Evolutionary conservation across 1,284 basidiomycete genomes (phyloP).

Genomic region (Phylloboletellus chloephorus): DNA sequence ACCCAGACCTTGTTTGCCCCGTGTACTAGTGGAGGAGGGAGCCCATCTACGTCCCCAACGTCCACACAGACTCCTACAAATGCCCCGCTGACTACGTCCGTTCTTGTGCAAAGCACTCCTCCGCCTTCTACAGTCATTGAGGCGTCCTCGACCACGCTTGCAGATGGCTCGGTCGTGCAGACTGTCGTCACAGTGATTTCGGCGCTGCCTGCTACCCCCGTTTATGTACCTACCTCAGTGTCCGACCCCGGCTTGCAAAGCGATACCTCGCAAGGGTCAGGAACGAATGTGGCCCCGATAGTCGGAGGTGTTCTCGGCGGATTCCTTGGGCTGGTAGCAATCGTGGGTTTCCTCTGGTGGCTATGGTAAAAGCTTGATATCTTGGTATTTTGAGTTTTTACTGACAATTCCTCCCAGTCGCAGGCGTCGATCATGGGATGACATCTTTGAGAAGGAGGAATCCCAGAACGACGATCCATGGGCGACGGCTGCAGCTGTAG

Average conservation of each 20-base stretch:
- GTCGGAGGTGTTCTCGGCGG: slow-evolving; percentile 51
- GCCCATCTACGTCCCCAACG: slow-evolving; percentile 9
- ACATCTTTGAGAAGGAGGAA: slow-evolving; percentile 43
- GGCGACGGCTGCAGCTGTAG: slow-evolving; percentile 6
- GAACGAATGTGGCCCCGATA: slow-evolving; percentile 41
- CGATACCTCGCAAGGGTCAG: slow-evolving; percentile 13
- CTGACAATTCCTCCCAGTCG: slow-evolving; percentile 33
- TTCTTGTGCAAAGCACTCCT: slow-evolving; percentile 24
- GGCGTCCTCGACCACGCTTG: slow-evolving; percentile 28
- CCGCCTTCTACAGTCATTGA: slow-evolving; percentile 23
- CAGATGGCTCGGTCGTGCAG: slow-evolving; percentile 33
- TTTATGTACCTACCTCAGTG: slow-evolving; percentile 27
- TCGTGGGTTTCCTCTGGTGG: slow-evolving; percentile 45
- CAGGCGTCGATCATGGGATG: slow-evolving; percentile 43
- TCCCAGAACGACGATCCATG: slow-evolving; percentile 14
- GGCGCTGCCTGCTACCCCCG: slow-evolving; percentile 22
- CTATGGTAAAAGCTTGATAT: slow-evolving; percentile 36
- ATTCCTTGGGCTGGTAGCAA: slow-evolving; percentile 40
- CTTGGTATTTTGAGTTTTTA: slow-evolving; percentile 5
- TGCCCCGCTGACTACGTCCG: slow-evolving; percentile 20
- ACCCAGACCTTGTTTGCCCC: slow-evolving; percentile 39
- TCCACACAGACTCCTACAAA: neutral
- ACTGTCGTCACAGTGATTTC: slow-evolving; percentile 30
- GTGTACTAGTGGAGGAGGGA: slow-evolving; percentile 16
- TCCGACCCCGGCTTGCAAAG: slow-evolving; percentile 20